Conservation (phyloP, 805 yeast genomes). For the Candida arabinofermentans region DNA sequence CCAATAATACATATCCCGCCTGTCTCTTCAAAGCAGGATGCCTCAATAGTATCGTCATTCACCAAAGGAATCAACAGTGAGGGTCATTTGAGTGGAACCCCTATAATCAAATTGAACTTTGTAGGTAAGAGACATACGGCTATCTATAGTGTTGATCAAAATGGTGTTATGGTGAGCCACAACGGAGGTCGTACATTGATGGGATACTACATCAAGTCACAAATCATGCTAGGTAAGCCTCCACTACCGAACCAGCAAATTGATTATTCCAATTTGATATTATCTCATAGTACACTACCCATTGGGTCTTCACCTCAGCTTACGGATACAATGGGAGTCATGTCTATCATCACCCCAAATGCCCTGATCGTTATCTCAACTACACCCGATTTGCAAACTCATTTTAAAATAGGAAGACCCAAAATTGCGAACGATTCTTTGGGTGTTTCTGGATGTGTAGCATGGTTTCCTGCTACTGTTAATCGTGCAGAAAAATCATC, state of each 20-base stretch:
- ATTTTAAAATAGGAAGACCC: conserved; percentile 50
- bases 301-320: conserved; percentile 50
- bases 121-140: conserved; percentile 52
- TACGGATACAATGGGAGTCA: conserved; percentile 54
- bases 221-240: conserved; percentile 50
- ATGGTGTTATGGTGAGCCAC: conserved; percentile 61
- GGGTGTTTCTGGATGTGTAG: conserved; percentile 42
- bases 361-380: conserved; percentile 52
- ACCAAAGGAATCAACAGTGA: conserved; percentile 12
- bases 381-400: conserved; percentile 47
- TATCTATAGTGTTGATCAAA: conserved; percentile 49
- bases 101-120: conserved; percentile 44
- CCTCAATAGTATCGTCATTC: neutral
- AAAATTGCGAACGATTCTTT: conserved; percentile 28
- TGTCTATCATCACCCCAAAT: conserved; percentile 55
- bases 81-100: conserved; percentile 34
- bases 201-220: conserved; percentile 44
- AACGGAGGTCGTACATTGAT: conserved; percentile 56
- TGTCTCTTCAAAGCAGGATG: conserved; percentile 21
- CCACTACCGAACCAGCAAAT: conserved; percentile 9
- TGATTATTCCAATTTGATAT: conserved; percentile 23
- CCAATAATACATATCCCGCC: conserved; percentile 32
- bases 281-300: conserved; percentile 51
- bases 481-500: conserved; percentile 21
- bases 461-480: conserved; percentile 60